Evolutionary conservation across 148 eudicot species (phyloP), one percentile per base, ranked within the genome.

Genomic region (Chenopodium album): DNA sequence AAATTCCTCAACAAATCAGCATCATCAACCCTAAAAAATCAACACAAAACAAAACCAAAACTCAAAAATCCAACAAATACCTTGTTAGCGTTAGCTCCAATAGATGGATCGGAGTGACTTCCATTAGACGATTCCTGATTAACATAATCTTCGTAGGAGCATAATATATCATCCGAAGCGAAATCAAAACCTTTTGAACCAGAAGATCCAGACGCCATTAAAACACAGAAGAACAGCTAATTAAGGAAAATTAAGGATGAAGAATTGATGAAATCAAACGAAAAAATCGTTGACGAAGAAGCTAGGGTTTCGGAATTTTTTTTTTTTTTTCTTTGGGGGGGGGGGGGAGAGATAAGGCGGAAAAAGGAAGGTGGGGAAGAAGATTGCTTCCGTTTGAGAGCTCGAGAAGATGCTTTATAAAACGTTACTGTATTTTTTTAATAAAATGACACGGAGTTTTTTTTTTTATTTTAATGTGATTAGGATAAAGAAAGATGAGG

Each of bases 181-280:
- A 93, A 93, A 89, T 93, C 97, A 81, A 91, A 95, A 19, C 89
- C 90, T 76, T 91, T 93, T 4, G 98, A 89, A 71, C 94, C 92
- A 41, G 97, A 87, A 62, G 96, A 90, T 82, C 98, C 98, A 29
- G 99, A 95, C 59, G 99, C 95, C 98, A 93, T 90, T 28, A 71
- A 23, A 2, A 70, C 60, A 26, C 2, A 46, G 34, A 37, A 70
- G 50, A 41, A 71, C 3, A 17, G 44, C 37, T 68, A 26, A 41
- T 12, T 72, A 29, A 2, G 2, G 52, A 48, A 9, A 9, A 69
- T 9, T 41, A 41, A 2, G 7, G 19, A 17, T 17, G 44, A 66
- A 26, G 1, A 28, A 60, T 75, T 20, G 54, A 23, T 47, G 54
- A 2, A 10, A 0, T 1, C n/a, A 37, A 76, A 37, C 3, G 76